These are phyloP conservation scores for Phialophora verrucosa DNA, from an alignment of 2,329 filamentous ascomycete species.

Conservation along the genomic window DNA sequence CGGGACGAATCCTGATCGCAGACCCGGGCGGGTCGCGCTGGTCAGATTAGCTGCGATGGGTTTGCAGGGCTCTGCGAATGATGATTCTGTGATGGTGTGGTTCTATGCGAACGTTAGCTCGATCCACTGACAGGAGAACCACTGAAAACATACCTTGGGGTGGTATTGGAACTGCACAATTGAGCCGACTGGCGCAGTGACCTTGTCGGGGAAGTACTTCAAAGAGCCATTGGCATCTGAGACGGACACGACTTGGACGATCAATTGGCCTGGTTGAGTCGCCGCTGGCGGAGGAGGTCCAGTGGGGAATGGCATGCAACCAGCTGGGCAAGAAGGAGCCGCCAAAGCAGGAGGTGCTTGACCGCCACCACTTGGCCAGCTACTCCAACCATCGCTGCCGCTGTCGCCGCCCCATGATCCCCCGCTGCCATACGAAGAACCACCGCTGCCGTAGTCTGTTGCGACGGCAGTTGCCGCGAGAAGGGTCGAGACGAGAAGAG, in stretches of 20 bases:
- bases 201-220: conserved; percentile 68
- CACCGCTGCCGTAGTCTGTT: conserved; percentile 15
- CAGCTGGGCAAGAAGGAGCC: conserved; percentile 30
- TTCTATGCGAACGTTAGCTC: conserved; percentile 55
- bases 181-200: conserved; percentile 66
- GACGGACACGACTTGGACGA: conserved; percentile 70
- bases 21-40: conserved; percentile 48
- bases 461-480: conserved; percentile 31
- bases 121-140: neutral
- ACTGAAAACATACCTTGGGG: conserved; percentile 47
- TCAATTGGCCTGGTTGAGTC: conserved; percentile 38
- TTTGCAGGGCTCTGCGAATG: conserved; percentile 72
- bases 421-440: neutral
- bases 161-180: conserved; percentile 60
- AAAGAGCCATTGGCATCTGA: conserved; percentile 60
- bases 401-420: conserved; percentile 8
- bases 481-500: conserved; percentile 28
- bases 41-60: conserved; percentile 62
- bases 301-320: conserved; percentile 29
- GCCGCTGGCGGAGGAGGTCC: conserved; percentile 18
- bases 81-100: conserved; percentile 80
- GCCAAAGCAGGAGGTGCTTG: conserved; percentile 18
- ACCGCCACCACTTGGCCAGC: conserved; percentile 5
- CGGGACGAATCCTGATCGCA: conserved; percentile 63
- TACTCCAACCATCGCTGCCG: conserved; percentile 12